Conservation (phyloP, 257 asterid species). For the Jacaranda copaia region DNA sequence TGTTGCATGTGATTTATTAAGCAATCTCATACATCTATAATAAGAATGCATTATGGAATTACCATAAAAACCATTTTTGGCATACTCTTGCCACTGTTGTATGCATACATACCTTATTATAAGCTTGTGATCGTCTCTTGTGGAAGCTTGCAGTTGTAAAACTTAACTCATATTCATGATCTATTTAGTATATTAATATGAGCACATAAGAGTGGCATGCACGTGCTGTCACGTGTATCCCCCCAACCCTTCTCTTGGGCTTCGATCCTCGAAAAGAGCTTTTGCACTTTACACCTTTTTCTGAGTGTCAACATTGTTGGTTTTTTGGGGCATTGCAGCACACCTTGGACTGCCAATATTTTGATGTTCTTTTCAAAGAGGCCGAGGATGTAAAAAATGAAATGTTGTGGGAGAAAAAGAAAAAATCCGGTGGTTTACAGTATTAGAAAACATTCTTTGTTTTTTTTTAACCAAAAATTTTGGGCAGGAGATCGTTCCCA, state of each 20-base stretch:
- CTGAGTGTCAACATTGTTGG: not conserved
- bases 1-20: not conserved
- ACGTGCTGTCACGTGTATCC: conserved; percentile 56
- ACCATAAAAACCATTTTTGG: not conserved
- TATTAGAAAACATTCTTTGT: too few relatives aligned
- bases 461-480: too few relatives aligned
- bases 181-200: not conserved
- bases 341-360: conserved; percentile 18
- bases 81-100: conserved; percentile 10
- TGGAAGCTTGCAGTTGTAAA: too few relatives aligned
- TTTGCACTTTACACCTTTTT: conserved; percentile 12
- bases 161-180: not conserved
- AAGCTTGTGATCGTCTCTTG: conserved; percentile 5
- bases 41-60: conserved; percentile 4
- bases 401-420: not conserved
- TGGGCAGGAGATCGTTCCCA: too few relatives aligned
- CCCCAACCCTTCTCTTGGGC: conserved; percentile 3
- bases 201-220: conserved; percentile 28
- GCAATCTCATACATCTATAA: not conserved
- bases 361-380: not conserved
- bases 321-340: conserved; percentile 6
- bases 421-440: not conserved
- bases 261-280: conserved; percentile 33
- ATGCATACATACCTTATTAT: not conserved
- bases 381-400: not conserved